Base-by-base conservation (phyloP, 306 rosid species). In the Cucurbita moschata region DNA sequence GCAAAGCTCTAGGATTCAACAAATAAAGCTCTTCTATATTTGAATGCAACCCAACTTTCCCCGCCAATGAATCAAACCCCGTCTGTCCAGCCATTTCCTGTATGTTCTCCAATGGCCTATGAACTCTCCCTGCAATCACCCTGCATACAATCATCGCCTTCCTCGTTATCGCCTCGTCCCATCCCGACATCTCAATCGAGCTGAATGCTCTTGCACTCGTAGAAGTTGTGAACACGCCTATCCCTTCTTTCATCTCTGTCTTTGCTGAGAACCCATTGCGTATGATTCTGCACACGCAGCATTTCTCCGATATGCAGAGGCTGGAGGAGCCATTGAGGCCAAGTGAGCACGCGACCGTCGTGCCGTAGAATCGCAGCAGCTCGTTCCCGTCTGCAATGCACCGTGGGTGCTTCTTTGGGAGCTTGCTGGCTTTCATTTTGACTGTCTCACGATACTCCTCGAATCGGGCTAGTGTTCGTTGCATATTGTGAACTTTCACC, bases 331-430 rank as follows among this genome's bases (percentile, higher is more conserved):
- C 92, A 71, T 80, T 86, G 69, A 82, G 85, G 75, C 97, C 98
- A 19, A 94, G 92, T 14, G 86, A 83, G 72, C 98, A 94, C 1
- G 84, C 77, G 23, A 90, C 68, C 1, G 87, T 90, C 6, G 98
- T 87, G 56, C 98, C 98, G 56, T 86, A 85, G 80, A 94, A 94
- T 79, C 98, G 81, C 79, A 94, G 73, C 18, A 94, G 97, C 67
- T 90, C 98, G 38, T 94, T 94, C n/a, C 98, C 98, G 58, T 94
- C 98, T 0, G 98, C 98, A 0, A 94, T 63, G 72, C 98, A 94
- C 72, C 98, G 79, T 10, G 98, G 95, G 50, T 94, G 98, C 72
- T 94, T 94, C 89, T 90, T 94, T 7, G 84, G 87, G 73, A 94
- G 98, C 30, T 94, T 94, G 80, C 91, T 90, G 47, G 98, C 97